Conservation (phyloP, 1,139 yeast species). For the Yamadazyma epiphylla region DNA sequence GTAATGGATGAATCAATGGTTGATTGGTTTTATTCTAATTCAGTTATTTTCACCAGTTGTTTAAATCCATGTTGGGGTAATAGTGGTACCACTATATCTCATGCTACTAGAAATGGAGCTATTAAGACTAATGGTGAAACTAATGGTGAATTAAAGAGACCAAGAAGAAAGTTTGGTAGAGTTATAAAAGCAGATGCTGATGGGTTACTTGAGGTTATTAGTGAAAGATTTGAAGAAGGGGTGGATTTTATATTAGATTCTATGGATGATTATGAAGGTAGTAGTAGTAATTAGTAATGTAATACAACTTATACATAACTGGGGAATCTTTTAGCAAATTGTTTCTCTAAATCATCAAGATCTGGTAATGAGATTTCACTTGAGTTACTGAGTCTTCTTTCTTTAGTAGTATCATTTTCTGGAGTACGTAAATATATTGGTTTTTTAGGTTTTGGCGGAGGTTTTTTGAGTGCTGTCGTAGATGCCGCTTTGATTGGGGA, state of each 20-base stretch:
- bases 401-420: slow-evolving; percentile 11
- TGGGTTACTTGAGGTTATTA: slow-evolving; percentile 72
- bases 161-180: slow-evolving; percentile 87
- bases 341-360: slow-evolving; percentile 52
- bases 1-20: slow-evolving; percentile 83
- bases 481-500: too few relatives aligned
- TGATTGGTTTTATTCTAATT: slow-evolving; percentile 89
- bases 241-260: slow-evolving; percentile 79
- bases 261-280: slow-evolving; percentile 46
- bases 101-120: slow-evolving; percentile 17
- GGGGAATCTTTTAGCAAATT: slow-evolving; percentile 52
- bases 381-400: slow-evolving; percentile 30
- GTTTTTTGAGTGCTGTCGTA: slow-evolving; percentile 24
- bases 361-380: slow-evolving; percentile 49
- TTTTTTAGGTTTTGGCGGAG: slow-evolving; percentile 62
- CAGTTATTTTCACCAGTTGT: slow-evolving; percentile 74
- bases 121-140: slow-evolving; percentile 12
- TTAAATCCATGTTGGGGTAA: slow-evolving; percentile 70
- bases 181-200: slow-evolving; percentile 71
- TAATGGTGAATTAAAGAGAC: slow-evolving; percentile 53
- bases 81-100: slow-evolving; percentile 20
- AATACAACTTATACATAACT: slow-evolving; percentile 36
- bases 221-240: slow-evolving; percentile 83
- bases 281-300: slow-evolving; percentile 10
- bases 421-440: slow-evolving; percentile 51